Base-by-base conservation (phyloP, 2,329 filamentous ascomycete genomes). In the Aspergillus bombycis region DNA sequence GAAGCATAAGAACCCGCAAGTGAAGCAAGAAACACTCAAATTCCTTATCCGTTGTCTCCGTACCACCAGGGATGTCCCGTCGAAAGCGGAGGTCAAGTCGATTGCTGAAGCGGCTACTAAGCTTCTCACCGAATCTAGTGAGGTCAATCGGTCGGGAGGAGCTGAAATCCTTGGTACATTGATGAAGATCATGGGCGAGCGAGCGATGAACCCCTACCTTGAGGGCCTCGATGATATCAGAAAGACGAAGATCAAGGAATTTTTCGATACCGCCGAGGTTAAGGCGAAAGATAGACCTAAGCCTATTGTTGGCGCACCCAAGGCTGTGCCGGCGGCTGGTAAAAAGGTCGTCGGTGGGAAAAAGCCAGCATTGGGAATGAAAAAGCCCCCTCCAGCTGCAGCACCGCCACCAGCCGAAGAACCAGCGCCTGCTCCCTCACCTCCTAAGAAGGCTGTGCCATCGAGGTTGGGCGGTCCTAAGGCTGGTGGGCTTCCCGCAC, bases 101-200 rank as follows among this genome's bases (percentile, higher is more conserved):
- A 93, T 98, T 60, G 92, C 93, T n/a, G 95, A 98, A 71, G 87
- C 89, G 1, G 89, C 89, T 32, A 97, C 94, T 73, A 98, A 97
- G 78, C 83, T 98, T 9, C 84, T 99, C 19, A 90, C 94, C 0
- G 95, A 99, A 75, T 94, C 92, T 0, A 94, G 89, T 69, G 94
- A 96, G 71, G 89, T 86, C 3, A 87, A 96, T 63, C 88, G 95
- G 79, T 90, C 94, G 56, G 93, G 93, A 34, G 95, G 94, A 76
- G 94, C 94, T 16, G 95, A 99, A 77, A 89, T 95, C 38, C 83
- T 99, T 3, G 95, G 96, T 67, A 97, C 94, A 0, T 79, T 99
- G 57, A 98, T 97, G 95, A 99, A 98, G 81, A 98, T 99, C 61
- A 92, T 98, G 81, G 94, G 95, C 48, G 96, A 99, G 78, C 88